These are phyloP conservation scores for Chalara sp. DNA, from an alignment of 2,329 filamentous ascomycete genomes.

Conservation along the genomic window DNA sequence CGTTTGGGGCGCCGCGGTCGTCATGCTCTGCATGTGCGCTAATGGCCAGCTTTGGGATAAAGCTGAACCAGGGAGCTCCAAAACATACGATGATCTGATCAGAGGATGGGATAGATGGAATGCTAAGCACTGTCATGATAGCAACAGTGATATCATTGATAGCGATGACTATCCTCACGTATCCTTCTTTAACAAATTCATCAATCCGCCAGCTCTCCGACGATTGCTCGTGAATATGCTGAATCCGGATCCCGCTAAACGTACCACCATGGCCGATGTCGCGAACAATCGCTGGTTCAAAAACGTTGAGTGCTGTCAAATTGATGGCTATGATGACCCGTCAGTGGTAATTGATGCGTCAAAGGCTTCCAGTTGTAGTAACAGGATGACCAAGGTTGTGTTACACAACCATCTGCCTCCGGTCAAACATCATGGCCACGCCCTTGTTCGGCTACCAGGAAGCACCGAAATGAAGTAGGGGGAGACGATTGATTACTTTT, in stretches of 20 bases:
- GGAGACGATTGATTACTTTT: not conserved
- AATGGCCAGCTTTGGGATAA: slow-evolving; percentile 68
- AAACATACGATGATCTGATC: slow-evolving; percentile 57
- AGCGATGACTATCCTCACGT: slow-evolving; percentile 62
- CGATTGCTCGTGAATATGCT: slow-evolving; percentile 75
- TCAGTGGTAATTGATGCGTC: slow-evolving; percentile 54
- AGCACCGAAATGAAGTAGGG: slow-evolving; percentile 18
- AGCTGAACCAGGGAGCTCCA: slow-evolving; percentile 44
- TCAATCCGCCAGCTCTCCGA: slow-evolving; percentile 63
- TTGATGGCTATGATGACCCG: slow-evolving; percentile 60
- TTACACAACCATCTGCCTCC: slow-evolving; percentile 26
- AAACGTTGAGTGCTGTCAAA: slow-evolving; percentile 71
- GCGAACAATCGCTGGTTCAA: slow-evolving; percentile 67
- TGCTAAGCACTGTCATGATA: slow-evolving; percentile 42
- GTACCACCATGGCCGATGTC: slow-evolving; percentile 63
- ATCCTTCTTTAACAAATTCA: slow-evolving; percentile 53
- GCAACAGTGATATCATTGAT: slow-evolving; percentile 29
- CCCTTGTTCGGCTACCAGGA: slow-evolving; percentile 22
- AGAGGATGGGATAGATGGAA: slow-evolving; percentile 65
- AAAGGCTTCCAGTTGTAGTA: slow-evolving; percentile 31
- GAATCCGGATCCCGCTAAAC: slow-evolving; percentile 66
- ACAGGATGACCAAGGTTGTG: slow-evolving; percentile 37
- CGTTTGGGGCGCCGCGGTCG: slow-evolving; percentile 79
- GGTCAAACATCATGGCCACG: slow-evolving; percentile 16
- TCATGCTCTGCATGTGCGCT: slow-evolving; percentile 72